These are phyloP conservation scores for Epicoccum sorghinum DNA, from an alignment of 2,329 filamentous ascomycete genomes.

Conservation along the genomic window DNA sequence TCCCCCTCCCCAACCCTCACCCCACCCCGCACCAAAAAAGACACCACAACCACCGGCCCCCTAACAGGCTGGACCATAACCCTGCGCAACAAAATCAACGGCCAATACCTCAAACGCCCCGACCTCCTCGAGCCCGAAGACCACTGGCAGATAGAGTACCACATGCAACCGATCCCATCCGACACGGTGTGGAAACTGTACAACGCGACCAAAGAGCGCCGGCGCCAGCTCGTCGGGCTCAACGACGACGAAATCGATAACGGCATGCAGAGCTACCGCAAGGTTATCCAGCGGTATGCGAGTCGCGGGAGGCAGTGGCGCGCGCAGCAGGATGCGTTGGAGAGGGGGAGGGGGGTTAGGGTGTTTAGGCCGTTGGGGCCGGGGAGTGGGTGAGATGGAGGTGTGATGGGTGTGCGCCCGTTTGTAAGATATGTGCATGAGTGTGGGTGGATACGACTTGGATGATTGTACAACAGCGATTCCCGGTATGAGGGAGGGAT, in stretches of 20 bases:
- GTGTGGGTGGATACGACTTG: not conserved
- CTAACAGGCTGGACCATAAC: slow-evolving; percentile 75
- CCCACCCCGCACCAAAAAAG: not conserved
- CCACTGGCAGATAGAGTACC: slow-evolving; percentile 79
- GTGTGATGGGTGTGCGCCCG: no score
- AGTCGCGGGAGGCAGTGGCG: slow-evolving; percentile 66
- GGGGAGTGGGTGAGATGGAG: slow-evolving; percentile 14
- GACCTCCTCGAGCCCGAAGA: slow-evolving; percentile 52
- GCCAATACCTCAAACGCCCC: slow-evolving; percentile 67
- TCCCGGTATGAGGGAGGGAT: not conserved
- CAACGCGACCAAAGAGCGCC: slow-evolving; percentile 58
- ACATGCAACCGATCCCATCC: slow-evolving; percentile 63
- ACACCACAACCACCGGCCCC: slow-evolving; percentile 24
- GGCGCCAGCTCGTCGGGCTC: slow-evolving; percentile 52
- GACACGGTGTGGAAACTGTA: slow-evolving; percentile 28
- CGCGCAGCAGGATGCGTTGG: slow-evolving; percentile 58
- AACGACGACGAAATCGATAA: slow-evolving; percentile 51
- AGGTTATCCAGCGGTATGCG: slow-evolving; percentile 55
- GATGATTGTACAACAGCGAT: not conserved
- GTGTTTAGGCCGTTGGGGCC: slow-evolving; percentile 43
- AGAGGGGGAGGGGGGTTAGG: slow-evolving; percentile 52
- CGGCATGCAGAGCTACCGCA: slow-evolving; percentile 52
- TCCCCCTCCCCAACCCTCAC: not conserved
- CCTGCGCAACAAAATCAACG: slow-evolving; percentile 75
- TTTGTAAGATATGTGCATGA: not conserved